phyloP scores from a whole-genome alignment of 441 rosid genomes.

The Adansonia rubrostipa region DNA sequence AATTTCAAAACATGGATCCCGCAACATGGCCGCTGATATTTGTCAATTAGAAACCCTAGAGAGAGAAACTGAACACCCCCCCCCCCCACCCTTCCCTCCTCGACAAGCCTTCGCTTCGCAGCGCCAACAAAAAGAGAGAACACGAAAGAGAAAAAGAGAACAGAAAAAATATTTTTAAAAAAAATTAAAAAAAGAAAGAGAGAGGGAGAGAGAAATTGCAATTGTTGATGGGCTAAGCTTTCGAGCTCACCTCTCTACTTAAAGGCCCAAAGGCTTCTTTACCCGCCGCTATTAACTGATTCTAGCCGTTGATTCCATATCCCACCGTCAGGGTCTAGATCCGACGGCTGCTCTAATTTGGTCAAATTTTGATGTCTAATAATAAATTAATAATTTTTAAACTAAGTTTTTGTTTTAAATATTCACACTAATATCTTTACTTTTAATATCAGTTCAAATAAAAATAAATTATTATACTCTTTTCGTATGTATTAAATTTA shows the following conservation, averaged over 20 bases:
- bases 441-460: too few species aligned
- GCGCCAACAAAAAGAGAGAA: background rate
- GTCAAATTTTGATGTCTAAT: too few species aligned
- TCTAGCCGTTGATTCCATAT: conserved; percentile 42
- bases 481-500: too few species aligned
- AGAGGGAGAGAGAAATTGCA: conserved; percentile 1
- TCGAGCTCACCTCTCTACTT: conserved; percentile 42
- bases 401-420: too few species aligned
- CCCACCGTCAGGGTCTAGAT: conserved; percentile 38
- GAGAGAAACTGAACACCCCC: conserved; percentile 18
- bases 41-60: conserved; percentile 32
- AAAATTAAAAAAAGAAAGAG: background rate
- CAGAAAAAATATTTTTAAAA: background rate
- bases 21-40: conserved; percentile 37
- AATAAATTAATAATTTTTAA: too few species aligned
- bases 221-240: conserved; percentile 25
- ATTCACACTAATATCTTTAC: too few species aligned
- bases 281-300: conserved; percentile 45
- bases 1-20: conserved; percentile 55
- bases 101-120: conserved; percentile 24
- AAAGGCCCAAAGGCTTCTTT: conserved; percentile 47
- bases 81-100: conserved; percentile 1
- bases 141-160: background rate
- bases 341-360: conserved; percentile 27
- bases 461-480: too few species aligned